A percentile compares a stretch with the other conserved stretches of the same genome.
Conservation (phyloP, 169 alveolate species). For the Plasmodium reichenowi region DNA sequence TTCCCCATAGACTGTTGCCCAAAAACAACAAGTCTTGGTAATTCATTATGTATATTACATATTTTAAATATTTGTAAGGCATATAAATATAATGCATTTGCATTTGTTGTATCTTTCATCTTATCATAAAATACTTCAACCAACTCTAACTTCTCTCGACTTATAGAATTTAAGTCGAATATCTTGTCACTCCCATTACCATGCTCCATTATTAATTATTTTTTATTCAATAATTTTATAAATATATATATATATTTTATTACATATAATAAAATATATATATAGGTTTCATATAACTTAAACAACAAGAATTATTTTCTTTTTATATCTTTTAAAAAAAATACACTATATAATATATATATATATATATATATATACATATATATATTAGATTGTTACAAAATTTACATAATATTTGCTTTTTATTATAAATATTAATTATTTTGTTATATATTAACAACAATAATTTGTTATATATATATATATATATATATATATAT, state of each 20-base stretch:
- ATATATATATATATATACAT: too few relatives aligned
- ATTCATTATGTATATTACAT: conserved; percentile 90
- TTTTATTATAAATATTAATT: too few relatives aligned
- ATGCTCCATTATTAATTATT: conserved; percentile 37
- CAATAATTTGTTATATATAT: too few relatives aligned
- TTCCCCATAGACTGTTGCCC: conserved; percentile 95
- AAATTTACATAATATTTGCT: too few relatives aligned
- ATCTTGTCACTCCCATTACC: conserved; percentile 70
- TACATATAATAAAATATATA: not conserved
- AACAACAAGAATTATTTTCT: too few relatives aligned
- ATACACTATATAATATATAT: too few relatives aligned
- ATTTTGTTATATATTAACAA: too few relatives aligned
- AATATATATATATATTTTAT: not conserved
- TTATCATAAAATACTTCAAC: conserved; percentile 73
- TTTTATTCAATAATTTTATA: conserved; percentile 4
- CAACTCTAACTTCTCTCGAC: conserved; percentile 64
- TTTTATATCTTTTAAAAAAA: not conserved
- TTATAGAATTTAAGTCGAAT: conserved; percentile 71
- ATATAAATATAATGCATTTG: conserved; percentile 86
- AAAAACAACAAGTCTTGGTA: conserved; percentile 92
- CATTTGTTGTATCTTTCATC: conserved; percentile 82
- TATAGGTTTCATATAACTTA: not conserved
- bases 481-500: too few relatives aligned
- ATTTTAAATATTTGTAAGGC: conserved; percentile 89
- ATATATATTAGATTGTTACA: too few relatives aligned